Conservation (phyloP, 176 grass and related monocot genomes). For the Oryza coarctata region DNA sequence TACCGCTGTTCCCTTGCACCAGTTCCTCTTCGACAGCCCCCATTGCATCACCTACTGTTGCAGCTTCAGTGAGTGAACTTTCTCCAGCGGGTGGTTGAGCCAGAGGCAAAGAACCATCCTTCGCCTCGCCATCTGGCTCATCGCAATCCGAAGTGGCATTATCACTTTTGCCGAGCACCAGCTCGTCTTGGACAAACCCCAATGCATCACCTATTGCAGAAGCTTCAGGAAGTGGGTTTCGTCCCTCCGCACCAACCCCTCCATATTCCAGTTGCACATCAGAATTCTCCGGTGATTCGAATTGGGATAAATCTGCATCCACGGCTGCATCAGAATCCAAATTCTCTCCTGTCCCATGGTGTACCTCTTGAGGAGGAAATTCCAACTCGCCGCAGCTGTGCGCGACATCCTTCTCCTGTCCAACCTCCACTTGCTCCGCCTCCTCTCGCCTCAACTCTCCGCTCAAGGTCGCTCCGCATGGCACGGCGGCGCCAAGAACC, state of each 20-base stretch:
- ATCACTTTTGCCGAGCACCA: background rate
- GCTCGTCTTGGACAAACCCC: background rate
- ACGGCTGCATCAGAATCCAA: background rate
- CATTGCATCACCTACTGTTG: background rate
- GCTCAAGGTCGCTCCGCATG: background rate
- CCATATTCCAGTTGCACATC: background rate
- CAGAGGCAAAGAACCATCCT: constrained; percentile 17
- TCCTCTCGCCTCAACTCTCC: background rate
- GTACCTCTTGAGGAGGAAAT: background rate
- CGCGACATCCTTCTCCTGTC: background rate
- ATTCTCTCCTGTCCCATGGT: background rate
- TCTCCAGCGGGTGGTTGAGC: background rate
- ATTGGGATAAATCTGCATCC: background rate
- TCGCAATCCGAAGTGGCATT: background rate
- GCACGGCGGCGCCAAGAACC: background rate
- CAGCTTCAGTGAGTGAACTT: constrained; percentile 2
- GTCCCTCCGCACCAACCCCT: background rate
- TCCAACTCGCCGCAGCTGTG: background rate
- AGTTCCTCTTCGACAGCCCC: background rate
- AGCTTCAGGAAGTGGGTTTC: constrained; percentile 3
- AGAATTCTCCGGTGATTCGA: constrained; percentile 5
- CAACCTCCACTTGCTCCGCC: background rate
- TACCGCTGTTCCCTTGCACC: background rate
- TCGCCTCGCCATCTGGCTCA: background rate
- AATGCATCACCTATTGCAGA: background rate